Conservation (phyloP, 306 rosid genomes). For the Lagenaria siceraria region DNA sequence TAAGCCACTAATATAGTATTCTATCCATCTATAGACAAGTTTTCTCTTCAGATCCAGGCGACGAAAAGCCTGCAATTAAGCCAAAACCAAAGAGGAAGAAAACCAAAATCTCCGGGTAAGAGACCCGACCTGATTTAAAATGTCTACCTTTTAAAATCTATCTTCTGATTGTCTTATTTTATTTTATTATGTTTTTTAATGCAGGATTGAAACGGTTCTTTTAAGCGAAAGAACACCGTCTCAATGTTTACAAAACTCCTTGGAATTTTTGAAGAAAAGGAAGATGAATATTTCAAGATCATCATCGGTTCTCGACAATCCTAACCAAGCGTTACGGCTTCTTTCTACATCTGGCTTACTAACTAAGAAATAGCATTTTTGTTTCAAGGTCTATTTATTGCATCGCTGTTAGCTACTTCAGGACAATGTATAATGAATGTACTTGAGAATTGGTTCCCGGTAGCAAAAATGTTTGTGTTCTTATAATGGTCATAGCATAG, state of each 20-base stretch:
- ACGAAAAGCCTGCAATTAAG: conserved; percentile 38
- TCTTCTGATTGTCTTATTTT: neutral
- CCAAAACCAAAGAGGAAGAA: conserved; percentile 42
- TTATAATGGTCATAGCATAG: neutral
- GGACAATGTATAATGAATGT: neutral
- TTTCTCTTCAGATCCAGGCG: conserved; percentile 41
- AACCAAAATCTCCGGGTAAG: conserved; percentile 52
- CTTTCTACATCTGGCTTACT: conserved; percentile 53
- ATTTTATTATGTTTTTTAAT: neutral
- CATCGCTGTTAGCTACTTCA: neutral
- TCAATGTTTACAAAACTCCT: conserved; percentile 49
- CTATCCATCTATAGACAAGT: conserved; percentile 36
- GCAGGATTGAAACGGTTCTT: conserved; percentile 52
- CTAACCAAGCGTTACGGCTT: conserved; percentile 67
- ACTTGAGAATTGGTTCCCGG: neutral
- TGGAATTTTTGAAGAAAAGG: conserved; percentile 67
- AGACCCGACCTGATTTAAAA: neutral
- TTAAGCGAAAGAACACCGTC: conserved; percentile 45
- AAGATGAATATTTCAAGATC: conserved; percentile 68
- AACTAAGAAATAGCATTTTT: conserved; percentile 14
- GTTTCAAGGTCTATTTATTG: neutral
- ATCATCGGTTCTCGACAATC: conserved; percentile 57
- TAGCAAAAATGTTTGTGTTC: neutral
- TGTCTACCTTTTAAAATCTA: too few relatives aligned
- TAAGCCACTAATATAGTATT: neutral